Evolutionary conservation across 1,284 basidiomycete species (phyloP), one percentile per base, ranked within the genome.

Genomic region (Xerocomus amazonicus): DNA sequence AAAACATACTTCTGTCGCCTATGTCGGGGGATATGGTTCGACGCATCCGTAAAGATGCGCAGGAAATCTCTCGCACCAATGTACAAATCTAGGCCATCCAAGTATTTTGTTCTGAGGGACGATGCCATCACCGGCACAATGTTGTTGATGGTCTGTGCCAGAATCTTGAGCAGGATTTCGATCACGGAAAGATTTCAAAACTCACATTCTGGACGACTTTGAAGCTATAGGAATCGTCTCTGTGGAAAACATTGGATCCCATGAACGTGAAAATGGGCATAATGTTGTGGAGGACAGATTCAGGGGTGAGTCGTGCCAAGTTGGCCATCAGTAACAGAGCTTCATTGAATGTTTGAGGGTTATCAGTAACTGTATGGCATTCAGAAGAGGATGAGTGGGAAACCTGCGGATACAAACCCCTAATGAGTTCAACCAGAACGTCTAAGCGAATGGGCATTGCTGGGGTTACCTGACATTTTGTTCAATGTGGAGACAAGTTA

Each of bases 231-330:
- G 89, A 83, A 65, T 99, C 97, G 63, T 99, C 97, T 40, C 95
- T 80, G 67, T 97, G 94, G 72, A 99, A 88, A 19, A 98, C 87
- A 52, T 93, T 93, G 8, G 92, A 90, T 27, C 97, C 96, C 87
- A 99, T 97, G 73, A 98, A 99, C 0, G 96, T 98, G 73, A 99
- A 98, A 50, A 99, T 88, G 6, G 97, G 95, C 93, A 99, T 98
- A 53, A 97, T 81, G 61, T 97, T 94, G 66, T 92, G 92, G 28
- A 98, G 76, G 13, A 97, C 92, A 8, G 91, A 87, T 52, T 96
- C 92, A 0, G 95, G 94, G 0, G 88, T 85, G 39, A 98, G 74
- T 29, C 84, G 80, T 2, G 93, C 90, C 45, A 99, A 73, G 54
- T 79, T 87, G 3, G 93, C 86, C 67, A 97, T 87, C 27, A 98